These are phyloP conservation scores for Rhodotorula babjevae DNA, from an alignment of 768 basidiomycete genomes.

Conservation along the genomic window DNA sequence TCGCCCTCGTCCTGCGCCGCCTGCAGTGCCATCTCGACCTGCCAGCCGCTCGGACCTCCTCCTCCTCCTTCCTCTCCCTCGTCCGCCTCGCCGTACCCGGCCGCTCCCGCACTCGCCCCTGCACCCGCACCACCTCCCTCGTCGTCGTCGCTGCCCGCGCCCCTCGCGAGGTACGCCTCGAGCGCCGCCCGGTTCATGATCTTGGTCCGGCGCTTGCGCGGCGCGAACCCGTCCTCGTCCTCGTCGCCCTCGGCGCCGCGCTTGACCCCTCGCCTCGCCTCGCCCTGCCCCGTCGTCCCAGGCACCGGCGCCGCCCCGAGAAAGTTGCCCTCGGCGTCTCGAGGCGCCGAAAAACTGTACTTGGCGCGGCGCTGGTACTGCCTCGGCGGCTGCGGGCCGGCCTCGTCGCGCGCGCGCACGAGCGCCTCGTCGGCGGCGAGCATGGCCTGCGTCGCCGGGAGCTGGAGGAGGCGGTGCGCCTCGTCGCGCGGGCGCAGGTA, in stretches of 20 bases:
- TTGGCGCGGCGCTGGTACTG: not conserved
- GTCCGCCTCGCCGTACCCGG: not conserved
- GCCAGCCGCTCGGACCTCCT: not conserved
- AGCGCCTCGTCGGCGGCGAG: not conserved
- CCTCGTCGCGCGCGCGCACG: not conserved
- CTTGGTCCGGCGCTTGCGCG: constrained; percentile 10
- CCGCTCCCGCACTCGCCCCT: too few species aligned
- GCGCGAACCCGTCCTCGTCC: not conserved
- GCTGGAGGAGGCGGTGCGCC: not conserved
- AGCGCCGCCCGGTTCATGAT: constrained; percentile 8
- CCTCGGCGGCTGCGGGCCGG: not conserved
- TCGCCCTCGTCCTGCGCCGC: constrained; percentile 12
- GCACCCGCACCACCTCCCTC: not conserved
- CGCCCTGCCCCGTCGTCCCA: not conserved
- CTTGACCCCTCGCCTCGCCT: not conserved
- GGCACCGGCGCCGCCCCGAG: not conserved
- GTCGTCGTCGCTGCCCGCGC: constrained; percentile 4
- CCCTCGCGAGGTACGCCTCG: constrained; percentile 9
- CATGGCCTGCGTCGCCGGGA: constrained; percentile 14
- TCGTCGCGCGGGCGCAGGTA: constrained; percentile 15
- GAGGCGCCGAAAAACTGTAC: not conserved
- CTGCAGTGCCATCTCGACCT: constrained; percentile 4
- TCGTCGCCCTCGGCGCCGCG: not conserved
- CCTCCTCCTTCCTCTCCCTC: too few species aligned
- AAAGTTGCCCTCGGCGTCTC: not conserved